Percentiles rank a stretch among this genome's conserved stretches.
Conservation (phyloP, 345 rosid genomes). For the Salix exigua region DNA sequence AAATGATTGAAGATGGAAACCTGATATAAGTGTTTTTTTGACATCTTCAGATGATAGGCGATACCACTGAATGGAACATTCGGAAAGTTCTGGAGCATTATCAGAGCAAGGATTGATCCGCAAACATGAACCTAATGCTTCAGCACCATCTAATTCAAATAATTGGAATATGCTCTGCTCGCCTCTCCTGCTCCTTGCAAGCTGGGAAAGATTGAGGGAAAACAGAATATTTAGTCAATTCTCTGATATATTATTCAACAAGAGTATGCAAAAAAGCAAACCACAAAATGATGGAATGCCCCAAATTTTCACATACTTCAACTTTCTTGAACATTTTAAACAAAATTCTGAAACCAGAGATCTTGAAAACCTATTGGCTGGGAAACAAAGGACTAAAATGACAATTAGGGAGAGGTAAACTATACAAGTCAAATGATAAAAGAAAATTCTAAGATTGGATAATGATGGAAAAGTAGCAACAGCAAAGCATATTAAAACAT, state of each 20-base stretch:
- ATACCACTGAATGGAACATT: slow-evolving; percentile 79
- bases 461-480: neutral
- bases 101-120: slow-evolving; percentile 61
- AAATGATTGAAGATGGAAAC: slow-evolving; percentile 27
- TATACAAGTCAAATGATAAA: neutral
- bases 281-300: neutral
- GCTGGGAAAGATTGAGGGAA: slow-evolving; percentile 33
- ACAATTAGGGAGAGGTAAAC: neutral
- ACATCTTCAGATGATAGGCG: slow-evolving; percentile 67
- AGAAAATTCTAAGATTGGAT: neutral
- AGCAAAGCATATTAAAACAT: neutral
- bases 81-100: slow-evolving; percentile 63
- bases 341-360: neutral
- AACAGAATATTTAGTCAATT: slow-evolving; percentile 10
- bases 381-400: neutral
- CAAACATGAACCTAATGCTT: slow-evolving; percentile 76
- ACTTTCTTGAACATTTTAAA: neutral
- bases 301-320: neutral
- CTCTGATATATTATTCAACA: neutral
- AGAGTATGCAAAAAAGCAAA: neutral
- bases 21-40: slow-evolving; percentile 85
- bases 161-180: slow-evolving; percentile 44
- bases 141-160: slow-evolving; percentile 81
- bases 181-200: slow-evolving; percentile 57
- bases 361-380: neutral